phyloP scores from a whole-genome alignment of 163 green algal species.

The Chloromonas sp. region DNA sequence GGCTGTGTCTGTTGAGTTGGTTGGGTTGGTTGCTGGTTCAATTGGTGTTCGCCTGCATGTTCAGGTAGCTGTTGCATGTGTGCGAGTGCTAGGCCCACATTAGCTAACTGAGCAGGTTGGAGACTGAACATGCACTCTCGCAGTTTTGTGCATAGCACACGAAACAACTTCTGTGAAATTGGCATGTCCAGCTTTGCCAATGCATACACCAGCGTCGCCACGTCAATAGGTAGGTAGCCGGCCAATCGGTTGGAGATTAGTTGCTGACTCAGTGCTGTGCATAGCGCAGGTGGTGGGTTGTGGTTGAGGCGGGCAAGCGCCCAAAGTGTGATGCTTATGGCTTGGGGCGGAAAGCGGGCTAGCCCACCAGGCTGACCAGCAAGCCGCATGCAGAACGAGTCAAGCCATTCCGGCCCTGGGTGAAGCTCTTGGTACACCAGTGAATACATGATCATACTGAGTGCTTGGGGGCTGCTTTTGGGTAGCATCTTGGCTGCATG shows the following conservation, averaged over 20 bases:
- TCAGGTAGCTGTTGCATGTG: background rate
- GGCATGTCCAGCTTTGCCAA: background rate
- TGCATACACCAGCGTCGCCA: background rate
- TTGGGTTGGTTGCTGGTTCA: too few relatives aligned
- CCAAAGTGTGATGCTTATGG: background rate
- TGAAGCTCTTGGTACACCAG: constrained; percentile 19
- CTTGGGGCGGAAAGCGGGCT: background rate
- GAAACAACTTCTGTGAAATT: background rate
- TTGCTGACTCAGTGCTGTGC: too few relatives aligned
- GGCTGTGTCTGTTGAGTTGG: too few relatives aligned
- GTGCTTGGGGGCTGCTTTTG: constrained; percentile 6
- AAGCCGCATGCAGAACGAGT: background rate
- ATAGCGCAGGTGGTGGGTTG: too few relatives aligned
- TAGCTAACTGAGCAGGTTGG: background rate
- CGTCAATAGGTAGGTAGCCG: background rate
- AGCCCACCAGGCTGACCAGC: background rate
- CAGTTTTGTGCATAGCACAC: background rate
- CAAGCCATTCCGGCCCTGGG: constrained; percentile 21
- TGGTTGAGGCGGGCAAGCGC: background rate
- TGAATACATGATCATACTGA: constrained; percentile 23
- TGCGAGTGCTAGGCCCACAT: background rate
- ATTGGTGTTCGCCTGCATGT: too few relatives aligned
- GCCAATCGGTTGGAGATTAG: background rate
- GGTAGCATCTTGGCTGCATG: background rate
- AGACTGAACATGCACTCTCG: background rate